Evolutionary conservation across 306 rosid genomes (phyloP).

Genomic region (Arachis hypogaea): DNA sequence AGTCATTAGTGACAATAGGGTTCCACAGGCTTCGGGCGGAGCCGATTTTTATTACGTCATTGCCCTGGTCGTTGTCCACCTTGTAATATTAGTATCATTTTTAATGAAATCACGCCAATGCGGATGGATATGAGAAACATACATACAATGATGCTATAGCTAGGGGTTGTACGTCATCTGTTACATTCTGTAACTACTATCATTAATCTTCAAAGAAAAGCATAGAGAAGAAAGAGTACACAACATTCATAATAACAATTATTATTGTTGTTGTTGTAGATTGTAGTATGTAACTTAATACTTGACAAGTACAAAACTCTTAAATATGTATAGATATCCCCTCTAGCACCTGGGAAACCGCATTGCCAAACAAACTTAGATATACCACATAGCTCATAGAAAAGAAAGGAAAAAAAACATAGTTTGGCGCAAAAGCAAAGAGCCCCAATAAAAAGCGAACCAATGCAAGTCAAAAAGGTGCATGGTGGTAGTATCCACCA

Average conservation of each 20-base stretch:
- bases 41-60: constrained; percentile 67
- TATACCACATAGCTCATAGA: background rate
- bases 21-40: constrained; percentile 49
- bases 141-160: background rate
- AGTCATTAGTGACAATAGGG: constrained; percentile 38
- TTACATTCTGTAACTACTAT: background rate
- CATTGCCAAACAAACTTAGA: background rate
- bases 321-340: background rate
- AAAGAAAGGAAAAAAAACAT: background rate
- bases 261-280: background rate
- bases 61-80: constrained; percentile 52
- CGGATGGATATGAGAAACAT: background rate
- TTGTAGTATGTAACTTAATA: constrained; percentile 4
- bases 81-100: too few relatives aligned
- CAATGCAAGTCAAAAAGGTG: constrained; percentile 45
- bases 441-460: background rate
- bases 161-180: background rate
- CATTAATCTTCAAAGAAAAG: background rate
- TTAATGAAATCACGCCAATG: background rate
- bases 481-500: constrained; percentile 48
- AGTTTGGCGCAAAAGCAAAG: constrained; percentile 14
- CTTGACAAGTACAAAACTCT: constrained; percentile 19
- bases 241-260: background rate
- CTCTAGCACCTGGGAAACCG: constrained; percentile 21
- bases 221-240: background rate